Percentiles rank a stretch among this genome's conserved stretches.
Conservation (phyloP, 257 asterid genomes). For the Salvia miltiorrhiza region DNA sequence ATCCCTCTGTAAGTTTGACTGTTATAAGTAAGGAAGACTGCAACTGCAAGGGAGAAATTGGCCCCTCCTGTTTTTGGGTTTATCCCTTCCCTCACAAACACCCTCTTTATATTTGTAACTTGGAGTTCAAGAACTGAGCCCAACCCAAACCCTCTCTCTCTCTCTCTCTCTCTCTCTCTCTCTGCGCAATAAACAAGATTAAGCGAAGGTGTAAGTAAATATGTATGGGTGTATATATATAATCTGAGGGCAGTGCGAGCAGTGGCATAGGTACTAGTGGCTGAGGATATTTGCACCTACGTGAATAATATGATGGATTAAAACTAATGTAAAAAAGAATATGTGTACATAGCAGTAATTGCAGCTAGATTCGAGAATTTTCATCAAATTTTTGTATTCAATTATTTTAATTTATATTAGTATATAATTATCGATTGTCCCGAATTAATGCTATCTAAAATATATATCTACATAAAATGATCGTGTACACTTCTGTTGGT, state of each 20-base stretch:
- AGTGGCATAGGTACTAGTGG: constrained; percentile 5
- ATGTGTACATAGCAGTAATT: too few relatives aligned
- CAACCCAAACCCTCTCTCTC: background rate
- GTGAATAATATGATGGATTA: background rate
- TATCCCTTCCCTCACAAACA: constrained; percentile 3
- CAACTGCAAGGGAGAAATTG: constrained; percentile 16
- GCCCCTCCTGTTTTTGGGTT: constrained; percentile 33
- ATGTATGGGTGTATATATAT: background rate
- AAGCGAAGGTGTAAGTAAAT: background rate
- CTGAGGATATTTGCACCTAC: background rate
- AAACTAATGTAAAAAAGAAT: too few relatives aligned
- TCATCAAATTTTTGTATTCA: too few relatives aligned
- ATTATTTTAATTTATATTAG: too few relatives aligned
- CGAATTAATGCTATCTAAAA: too few relatives aligned
- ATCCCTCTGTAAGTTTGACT: constrained; percentile 38
- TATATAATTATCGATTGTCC: too few relatives aligned
- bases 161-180: background rate
- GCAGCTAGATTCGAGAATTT: too few relatives aligned
- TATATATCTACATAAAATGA: too few relatives aligned
- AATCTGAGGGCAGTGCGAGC: background rate
- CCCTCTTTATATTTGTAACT: background rate
- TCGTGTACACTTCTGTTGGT: too few relatives aligned
- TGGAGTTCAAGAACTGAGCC: background rate
- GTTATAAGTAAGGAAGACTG: constrained; percentile 29
- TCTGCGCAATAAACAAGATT: background rate